A percentile compares a stretch with the other conserved stretches of the same genome.
Evolutionary conservation across 169 alveolate species (phyloP).

Genomic region (Plasmodium adleri): DNA sequence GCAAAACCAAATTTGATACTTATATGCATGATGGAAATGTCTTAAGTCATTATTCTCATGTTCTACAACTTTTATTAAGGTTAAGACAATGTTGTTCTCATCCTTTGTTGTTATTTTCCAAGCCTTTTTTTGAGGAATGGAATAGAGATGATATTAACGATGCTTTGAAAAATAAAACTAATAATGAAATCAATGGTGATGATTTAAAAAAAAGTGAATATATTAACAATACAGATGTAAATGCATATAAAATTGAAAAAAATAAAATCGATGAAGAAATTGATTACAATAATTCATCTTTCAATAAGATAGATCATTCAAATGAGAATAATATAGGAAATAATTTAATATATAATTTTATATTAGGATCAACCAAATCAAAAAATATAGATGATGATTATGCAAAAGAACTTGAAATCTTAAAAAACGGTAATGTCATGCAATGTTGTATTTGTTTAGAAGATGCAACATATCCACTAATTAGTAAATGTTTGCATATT

Average conservation of each 20-base stretch:
- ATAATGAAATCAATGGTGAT: neutral
- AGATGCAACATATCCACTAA: constrained; percentile 56
- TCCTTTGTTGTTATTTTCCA: constrained; percentile 80
- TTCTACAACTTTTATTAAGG: constrained; percentile 86
- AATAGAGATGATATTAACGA: constrained; percentile 44
- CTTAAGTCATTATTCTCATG: constrained; percentile 85
- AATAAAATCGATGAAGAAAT: neutral
- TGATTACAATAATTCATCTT: neutral
- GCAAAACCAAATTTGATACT: constrained; percentile 84
- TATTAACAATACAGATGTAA: neutral
- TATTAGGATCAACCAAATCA: constrained; percentile 39
- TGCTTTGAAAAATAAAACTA: constrained; percentile 1
- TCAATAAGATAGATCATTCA: neutral
- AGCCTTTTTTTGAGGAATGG: constrained; percentile 72
- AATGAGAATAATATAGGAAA: constrained; percentile 2
- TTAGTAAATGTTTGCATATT: constrained; percentile 70
- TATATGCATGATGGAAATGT: constrained; percentile 82
- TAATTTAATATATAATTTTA: constrained; percentile 51
- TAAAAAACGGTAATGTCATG: constrained; percentile 49
- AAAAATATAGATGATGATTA: constrained; percentile 35
- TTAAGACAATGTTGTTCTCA: constrained; percentile 90
- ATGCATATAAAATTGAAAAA: neutral
- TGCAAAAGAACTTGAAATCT: constrained; percentile 22
- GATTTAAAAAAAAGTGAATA: neutral
- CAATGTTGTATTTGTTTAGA: constrained; percentile 70